Percentiles rank a stretch among this genome's conserved stretches.
These are phyloP conservation scores for Caryopteris hybrid DNA, from an alignment of 305 asterid species.

Conservation along the genomic window DNA sequence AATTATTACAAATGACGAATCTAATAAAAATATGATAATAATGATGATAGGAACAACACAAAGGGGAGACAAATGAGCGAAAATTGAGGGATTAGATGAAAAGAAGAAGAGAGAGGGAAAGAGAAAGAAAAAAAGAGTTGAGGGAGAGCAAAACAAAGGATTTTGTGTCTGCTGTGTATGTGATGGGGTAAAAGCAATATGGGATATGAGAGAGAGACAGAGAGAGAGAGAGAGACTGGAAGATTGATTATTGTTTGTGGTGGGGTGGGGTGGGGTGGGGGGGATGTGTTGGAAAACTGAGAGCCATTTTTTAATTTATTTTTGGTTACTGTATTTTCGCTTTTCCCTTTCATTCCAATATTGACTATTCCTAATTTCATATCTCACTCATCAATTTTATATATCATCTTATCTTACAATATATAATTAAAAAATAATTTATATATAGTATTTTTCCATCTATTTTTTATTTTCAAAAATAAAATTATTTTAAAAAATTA, in stretches of 20 bases:
- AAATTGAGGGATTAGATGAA: slow-evolving; percentile 42
- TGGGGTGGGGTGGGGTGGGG: slow-evolving; percentile 27
- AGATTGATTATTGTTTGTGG: slow-evolving; percentile 26
- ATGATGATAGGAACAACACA: slow-evolving; percentile 19
- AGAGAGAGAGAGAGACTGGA: not conserved
- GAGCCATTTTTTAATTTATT: not conserved
- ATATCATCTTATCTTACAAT: no score
- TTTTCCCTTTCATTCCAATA: no score
- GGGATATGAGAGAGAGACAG: slow-evolving; percentile 15
- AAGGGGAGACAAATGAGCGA: slow-evolving; percentile 54
- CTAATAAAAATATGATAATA: not conserved
- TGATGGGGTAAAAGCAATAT: slow-evolving; percentile 15
- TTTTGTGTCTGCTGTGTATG: slow-evolving; percentile 26
- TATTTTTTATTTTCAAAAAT: no score
- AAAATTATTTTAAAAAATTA: no score
- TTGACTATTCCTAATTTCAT: no score
- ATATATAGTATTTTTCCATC: no score
- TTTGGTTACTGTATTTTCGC: not conserved
- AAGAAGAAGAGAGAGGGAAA: not conserved
- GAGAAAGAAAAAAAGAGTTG: slow-evolving; percentile 6
- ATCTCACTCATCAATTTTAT: no score
- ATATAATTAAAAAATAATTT: no score
- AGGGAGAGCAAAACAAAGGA: slow-evolving; percentile 29
- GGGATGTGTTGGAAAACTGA: slow-evolving; percentile 14
- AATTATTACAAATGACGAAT: slow-evolving; percentile 18